Evolutionary conservation across 2,329 filamentous ascomycete genomes (phyloP).

Genomic region (Daldinia eschscholtzii): DNA sequence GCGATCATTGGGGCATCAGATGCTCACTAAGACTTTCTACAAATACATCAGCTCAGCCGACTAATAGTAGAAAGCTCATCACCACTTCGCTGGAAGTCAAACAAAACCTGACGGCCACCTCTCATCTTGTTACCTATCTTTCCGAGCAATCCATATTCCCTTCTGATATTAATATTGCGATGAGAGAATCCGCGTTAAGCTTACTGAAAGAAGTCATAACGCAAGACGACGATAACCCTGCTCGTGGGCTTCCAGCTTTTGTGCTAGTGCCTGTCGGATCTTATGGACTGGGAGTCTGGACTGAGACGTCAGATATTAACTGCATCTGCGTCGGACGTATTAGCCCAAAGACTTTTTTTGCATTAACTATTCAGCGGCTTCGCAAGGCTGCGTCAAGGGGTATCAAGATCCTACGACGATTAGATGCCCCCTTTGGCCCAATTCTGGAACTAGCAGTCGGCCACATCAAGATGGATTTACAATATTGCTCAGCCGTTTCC

Average conservation of each 20-base stretch:
- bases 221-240: slow-evolving; percentile 48
- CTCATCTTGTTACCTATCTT: slow-evolving; percentile 57
- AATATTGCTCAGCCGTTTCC: slow-evolving; percentile 72
- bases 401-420: slow-evolving; percentile 67
- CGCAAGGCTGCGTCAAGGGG: slow-evolving; percentile 59
- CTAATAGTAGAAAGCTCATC: slow-evolving; percentile 44
- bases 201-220: slow-evolving; percentile 60
- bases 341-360: slow-evolving; percentile 71
- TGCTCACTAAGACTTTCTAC: slow-evolving; percentile 55
- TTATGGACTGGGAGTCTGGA: slow-evolving; percentile 74
- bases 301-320: slow-evolving; percentile 71
- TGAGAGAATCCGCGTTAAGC: slow-evolving; percentile 60
- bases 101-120: slow-evolving; percentile 53
- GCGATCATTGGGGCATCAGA: slow-evolving; percentile 71
- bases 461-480: slow-evolving; percentile 71
- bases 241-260: slow-evolving; percentile 55
- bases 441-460: slow-evolving; percentile 74
- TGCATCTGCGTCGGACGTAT: slow-evolving; percentile 74
- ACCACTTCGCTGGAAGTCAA: slow-evolving; percentile 53
- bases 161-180: slow-evolving; percentile 57
- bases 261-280: slow-evolving; percentile 74
- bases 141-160: slow-evolving; percentile 60
- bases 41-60: slow-evolving; percentile 22
- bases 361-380: slow-evolving; percentile 68
- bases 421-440: slow-evolving; percentile 69